A percentile compares a stretch with the other conserved stretches of the same genome.
Evolutionary conservation across 176 grass and related monocot species (phyloP).

Genomic region (Oryza glaberrima): DNA sequence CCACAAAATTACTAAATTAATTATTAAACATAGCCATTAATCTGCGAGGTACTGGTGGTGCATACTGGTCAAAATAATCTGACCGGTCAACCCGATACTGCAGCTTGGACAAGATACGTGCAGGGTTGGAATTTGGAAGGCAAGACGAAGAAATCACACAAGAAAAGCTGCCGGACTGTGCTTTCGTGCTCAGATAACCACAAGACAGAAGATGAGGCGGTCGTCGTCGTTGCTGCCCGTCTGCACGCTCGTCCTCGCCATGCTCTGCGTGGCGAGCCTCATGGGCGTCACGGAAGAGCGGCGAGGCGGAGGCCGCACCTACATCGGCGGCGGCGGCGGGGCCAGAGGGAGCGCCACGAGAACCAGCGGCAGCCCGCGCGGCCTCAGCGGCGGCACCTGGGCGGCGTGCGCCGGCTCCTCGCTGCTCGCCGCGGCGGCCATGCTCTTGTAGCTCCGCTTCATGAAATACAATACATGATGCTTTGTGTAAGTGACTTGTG

Average conservation of each 20-base stretch:
- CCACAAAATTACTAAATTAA: neutral
- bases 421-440: conserved; percentile 27
- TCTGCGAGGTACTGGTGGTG: neutral
- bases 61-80: neutral
- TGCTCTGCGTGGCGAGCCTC: conserved; percentile 31
- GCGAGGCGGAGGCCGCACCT: neutral
- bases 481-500: neutral
- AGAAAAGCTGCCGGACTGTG: neutral
- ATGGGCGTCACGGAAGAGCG: conserved; percentile 36
- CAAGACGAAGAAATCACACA: neutral
- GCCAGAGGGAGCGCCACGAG: neutral
- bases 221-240: neutral
- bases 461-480: neutral
- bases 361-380: neutral
- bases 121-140: neutral
- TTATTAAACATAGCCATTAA: neutral
- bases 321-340: conserved; percentile 36
- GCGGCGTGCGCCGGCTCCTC: conserved; percentile 27
- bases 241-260: conserved; percentile 14
- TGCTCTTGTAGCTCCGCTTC: conserved; percentile 24
- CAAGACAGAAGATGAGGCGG: conserved; percentile 14
- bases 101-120: neutral
- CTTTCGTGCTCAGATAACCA: neutral
- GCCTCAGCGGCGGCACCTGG: conserved; percentile 44
- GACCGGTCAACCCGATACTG: neutral